phyloP scores from a whole-genome alignment of 768 basidiomycete genomes.

The Pleurotus citrinopileatus region DNA sequence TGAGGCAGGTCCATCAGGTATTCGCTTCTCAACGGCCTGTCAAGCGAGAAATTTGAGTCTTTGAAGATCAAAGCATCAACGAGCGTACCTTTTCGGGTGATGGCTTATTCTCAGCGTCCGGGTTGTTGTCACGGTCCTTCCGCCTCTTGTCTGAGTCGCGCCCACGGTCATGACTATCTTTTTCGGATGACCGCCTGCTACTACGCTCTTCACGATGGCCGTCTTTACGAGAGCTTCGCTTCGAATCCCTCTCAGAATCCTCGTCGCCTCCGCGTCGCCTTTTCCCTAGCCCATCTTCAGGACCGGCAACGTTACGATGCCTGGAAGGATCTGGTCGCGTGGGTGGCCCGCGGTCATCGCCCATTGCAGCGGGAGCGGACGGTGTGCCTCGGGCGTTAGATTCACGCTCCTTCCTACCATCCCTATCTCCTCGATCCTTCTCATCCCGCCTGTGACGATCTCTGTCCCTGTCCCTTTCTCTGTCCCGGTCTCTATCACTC shows the following conservation, averaged over 20 bases:
- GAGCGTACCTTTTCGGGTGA: constrained; percentile 61
- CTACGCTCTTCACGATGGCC: constrained; percentile 72
- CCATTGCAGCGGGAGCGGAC: constrained; percentile 23
- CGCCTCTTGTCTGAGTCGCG: constrained; percentile 69
- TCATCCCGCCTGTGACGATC: constrained; percentile 58
- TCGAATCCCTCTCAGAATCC: constrained; percentile 73
- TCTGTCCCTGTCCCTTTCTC: constrained; percentile 46
- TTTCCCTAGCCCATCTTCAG: constrained; percentile 72
- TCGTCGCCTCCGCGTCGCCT: constrained; percentile 68
- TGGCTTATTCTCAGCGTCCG: constrained; percentile 47
- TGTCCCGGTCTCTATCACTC: constrained; percentile 34
- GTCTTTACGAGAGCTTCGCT: constrained; percentile 80
- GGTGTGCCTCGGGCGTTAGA: constrained; percentile 32
- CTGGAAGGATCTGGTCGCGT: constrained; percentile 58
- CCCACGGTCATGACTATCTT: constrained; percentile 63
- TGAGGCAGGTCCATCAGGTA: constrained; percentile 46
- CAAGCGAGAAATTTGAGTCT: neutral
- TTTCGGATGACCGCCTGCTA: constrained; percentile 60
- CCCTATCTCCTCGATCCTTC: constrained; percentile 58
- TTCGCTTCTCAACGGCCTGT: constrained; percentile 54
- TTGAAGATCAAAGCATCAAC: neutral
- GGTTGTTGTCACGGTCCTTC: constrained; percentile 57
- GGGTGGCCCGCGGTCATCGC: constrained; percentile 57
- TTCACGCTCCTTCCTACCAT: constrained; percentile 62
- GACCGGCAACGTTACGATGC: constrained; percentile 45